A percentile compares a stretch with the other conserved stretches of the same genome.
These are phyloP conservation scores for Sphagnurus paluster DNA, from an alignment of 1,284 basidiomycete species.

Conservation along the genomic window DNA sequence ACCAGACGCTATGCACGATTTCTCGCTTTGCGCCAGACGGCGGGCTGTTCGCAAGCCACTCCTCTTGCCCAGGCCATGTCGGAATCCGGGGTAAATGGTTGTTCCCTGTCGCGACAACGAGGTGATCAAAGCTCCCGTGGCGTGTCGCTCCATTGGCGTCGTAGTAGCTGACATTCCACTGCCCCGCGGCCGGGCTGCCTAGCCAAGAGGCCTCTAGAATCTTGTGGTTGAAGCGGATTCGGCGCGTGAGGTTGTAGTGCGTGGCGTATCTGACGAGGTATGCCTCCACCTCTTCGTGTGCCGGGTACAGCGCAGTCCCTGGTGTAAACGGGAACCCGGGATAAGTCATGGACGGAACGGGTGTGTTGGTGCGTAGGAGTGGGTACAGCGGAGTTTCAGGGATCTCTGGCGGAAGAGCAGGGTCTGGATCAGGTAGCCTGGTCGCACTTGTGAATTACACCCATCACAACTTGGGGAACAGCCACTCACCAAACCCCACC, in stretches of 20 bases:
- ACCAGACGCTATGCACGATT: conserved; percentile 56
- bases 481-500: conserved; percentile 49
- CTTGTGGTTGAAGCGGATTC: conserved; percentile 45
- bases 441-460: neutral
- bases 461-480: neutral
- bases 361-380: conserved; percentile 53
- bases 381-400: conserved; percentile 59
- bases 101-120: conserved; percentile 55
- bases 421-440: conserved; percentile 43
- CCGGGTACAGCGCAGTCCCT: conserved; percentile 49
- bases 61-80: conserved; percentile 45
- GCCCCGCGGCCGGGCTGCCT: conserved; percentile 30
- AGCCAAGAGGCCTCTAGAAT: conserved; percentile 48
- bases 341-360: conserved; percentile 53
- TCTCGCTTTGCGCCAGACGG: conserved; percentile 25
- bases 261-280: conserved; percentile 47
- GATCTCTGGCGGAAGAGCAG: conserved; percentile 42
- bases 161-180: conserved; percentile 42
- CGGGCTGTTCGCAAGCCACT: conserved; percentile 40
- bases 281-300: conserved; percentile 43
- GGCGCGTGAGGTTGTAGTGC: conserved; percentile 37
- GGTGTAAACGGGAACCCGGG: conserved; percentile 51
- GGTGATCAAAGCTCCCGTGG: conserved; percentile 43
- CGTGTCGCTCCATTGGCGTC: conserved; percentile 20
- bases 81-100: conserved; percentile 51